Evolutionary conservation across 176 grass and related monocot species (phyloP).

Genomic region (Tillandsia leiboldiana): DNA sequence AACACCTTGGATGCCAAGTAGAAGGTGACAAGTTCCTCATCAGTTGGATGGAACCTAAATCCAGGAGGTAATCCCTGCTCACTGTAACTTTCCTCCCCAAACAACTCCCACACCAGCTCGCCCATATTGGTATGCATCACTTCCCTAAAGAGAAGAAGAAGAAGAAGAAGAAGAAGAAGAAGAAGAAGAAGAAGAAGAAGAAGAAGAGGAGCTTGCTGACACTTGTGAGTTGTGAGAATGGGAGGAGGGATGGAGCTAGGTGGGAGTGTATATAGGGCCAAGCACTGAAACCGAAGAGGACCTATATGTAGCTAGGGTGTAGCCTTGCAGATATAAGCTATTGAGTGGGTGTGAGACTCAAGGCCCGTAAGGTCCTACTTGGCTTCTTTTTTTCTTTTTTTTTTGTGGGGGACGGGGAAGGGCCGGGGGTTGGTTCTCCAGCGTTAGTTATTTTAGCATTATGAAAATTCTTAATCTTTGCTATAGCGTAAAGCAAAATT

Average conservation of each 20-base stretch:
- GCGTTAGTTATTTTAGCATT: too few species aligned
- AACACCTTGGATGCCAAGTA: conserved; percentile 91
- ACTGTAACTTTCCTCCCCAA: conserved; percentile 41
- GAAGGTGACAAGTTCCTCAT: conserved; percentile 93
- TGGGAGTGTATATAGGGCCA: conserved; percentile 33
- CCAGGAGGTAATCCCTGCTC: conserved; percentile 87
- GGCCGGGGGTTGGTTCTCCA: too few species aligned
- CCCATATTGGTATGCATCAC: conserved; percentile 36
- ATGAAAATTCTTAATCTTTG: too few species aligned
- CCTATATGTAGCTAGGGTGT: conserved; percentile 13
- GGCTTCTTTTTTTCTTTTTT: too few species aligned
- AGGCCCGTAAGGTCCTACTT: background rate
- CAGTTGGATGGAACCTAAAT: conserved; percentile 93
- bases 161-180: background rate
- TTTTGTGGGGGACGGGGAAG: too few species aligned
- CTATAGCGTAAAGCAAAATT: too few species aligned
- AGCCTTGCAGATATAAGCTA: conserved; percentile 2
- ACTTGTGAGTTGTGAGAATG: conserved; percentile 23
- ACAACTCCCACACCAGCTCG: conserved; percentile 64
- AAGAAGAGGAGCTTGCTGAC: conserved; percentile 4
- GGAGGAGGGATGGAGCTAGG: conserved; percentile 8
- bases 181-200: background rate
- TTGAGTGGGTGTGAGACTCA: background rate
- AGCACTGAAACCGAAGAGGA: conserved; percentile 42
- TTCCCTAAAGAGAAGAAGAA: background rate